Conservation (phyloP, 129 eudicot genomes). For the Dittrichia graveolens region DNA sequence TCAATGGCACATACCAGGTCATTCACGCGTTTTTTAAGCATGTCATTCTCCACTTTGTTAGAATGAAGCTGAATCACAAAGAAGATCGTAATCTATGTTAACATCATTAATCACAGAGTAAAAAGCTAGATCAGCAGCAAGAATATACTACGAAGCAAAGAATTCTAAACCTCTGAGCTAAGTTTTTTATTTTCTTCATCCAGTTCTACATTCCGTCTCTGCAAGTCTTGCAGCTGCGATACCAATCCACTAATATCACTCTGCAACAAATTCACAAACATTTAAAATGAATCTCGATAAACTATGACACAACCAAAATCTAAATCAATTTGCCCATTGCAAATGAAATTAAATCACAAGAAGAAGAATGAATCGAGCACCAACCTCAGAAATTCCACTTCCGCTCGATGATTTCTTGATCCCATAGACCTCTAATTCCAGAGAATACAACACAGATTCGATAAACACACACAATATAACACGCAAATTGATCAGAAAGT, state of each 20-base stretch:
- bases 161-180: conserved; percentile 48
- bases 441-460: conserved; percentile 8
- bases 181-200: conserved; percentile 71
- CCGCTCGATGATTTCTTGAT: conserved; percentile 71
- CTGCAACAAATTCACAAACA: conserved; percentile 50
- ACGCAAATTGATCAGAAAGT: background rate
- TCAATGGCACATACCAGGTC: conserved; percentile 59
- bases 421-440: conserved; percentile 49
- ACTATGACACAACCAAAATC: background rate
- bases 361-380: background rate
- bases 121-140: background rate
- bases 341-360: conserved; percentile 12
- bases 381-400: conserved; percentile 73
- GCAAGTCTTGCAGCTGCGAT: conserved; percentile 78
- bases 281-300: no score
- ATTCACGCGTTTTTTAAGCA: conserved; percentile 58
- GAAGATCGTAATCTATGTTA: background rate
- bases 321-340: background rate
- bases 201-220: conserved; percentile 61
- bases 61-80: conserved; percentile 63
- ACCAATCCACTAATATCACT: conserved; percentile 81
- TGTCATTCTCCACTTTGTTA: conserved; percentile 62
- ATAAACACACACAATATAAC: conserved; percentile 13
- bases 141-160: background rate
- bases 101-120: conserved; percentile 7